Evolutionary conservation across 257 asterid species (phyloP).

Genomic region (Solanum clarkiae): DNA sequence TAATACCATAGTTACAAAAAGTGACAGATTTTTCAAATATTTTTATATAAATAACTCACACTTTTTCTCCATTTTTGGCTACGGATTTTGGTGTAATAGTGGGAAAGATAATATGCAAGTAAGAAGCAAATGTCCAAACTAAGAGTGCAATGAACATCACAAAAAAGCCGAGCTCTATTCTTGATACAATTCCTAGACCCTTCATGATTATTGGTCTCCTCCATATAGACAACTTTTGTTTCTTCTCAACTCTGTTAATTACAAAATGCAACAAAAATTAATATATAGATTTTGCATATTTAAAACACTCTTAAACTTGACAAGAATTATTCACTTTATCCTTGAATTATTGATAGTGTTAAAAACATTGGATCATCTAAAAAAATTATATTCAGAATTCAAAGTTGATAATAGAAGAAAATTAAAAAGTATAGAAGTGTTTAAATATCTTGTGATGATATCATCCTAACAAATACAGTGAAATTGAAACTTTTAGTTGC

Average conservation of each 20-base stretch:
- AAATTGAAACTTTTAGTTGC: too few relatives aligned
- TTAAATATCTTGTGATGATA: too few relatives aligned
- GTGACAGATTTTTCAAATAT: too few relatives aligned
- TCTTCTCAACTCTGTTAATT: constrained; percentile 16
- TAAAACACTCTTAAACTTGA: too few relatives aligned
- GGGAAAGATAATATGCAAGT: constrained; percentile 23
- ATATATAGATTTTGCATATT: background rate
- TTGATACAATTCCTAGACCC: constrained; percentile 71
- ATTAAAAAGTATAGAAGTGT: too few relatives aligned
- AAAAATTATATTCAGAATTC: too few relatives aligned
- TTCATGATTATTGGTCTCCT: constrained; percentile 60
- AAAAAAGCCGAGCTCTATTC: constrained; percentile 49
- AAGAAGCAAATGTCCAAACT: constrained; percentile 41
- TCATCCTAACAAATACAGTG: too few relatives aligned
- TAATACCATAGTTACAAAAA: too few relatives aligned
- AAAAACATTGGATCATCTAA: too few relatives aligned
- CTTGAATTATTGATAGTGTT: too few relatives aligned
- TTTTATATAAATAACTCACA: constrained; percentile 20
- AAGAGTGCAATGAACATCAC: constrained; percentile 72
- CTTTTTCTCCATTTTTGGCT: constrained; percentile 28
- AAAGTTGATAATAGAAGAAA: too few relatives aligned
- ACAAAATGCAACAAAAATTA: background rate
- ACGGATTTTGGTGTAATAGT: constrained; percentile 38
- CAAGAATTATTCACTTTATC: too few relatives aligned
- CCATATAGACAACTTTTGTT: constrained; percentile 27